Conservation (phyloP, 2,329 filamentous ascomycete species). For the Cladosporium oxysporum region DNA sequence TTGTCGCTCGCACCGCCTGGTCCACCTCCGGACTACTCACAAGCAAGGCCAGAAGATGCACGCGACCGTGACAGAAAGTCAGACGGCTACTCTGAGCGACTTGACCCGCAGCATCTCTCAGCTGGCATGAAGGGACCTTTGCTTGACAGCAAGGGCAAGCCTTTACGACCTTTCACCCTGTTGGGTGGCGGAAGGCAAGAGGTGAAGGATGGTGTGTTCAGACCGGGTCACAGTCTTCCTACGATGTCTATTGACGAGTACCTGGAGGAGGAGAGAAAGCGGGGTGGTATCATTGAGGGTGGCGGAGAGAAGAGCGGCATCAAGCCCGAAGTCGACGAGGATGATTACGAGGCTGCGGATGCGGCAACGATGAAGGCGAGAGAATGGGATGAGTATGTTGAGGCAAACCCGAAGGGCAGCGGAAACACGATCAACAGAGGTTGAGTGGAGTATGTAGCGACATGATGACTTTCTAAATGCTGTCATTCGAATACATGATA, state of each 20-base stretch:
- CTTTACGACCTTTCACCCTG: constrained; percentile 87
- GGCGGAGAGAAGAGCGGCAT: constrained; percentile 74
- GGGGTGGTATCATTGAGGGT: constrained; percentile 88
- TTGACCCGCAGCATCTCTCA: constrained; percentile 65
- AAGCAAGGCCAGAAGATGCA: constrained; percentile 44
- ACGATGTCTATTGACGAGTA: constrained; percentile 99
- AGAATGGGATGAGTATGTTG: constrained; percentile 91
- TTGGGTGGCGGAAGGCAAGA: constrained; percentile 71
- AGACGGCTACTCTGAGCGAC: constrained; percentile 67
- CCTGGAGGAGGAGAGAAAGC: constrained; percentile 80
- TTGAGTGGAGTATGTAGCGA: constrained; percentile 33
- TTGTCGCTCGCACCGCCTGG: constrained; percentile 69
- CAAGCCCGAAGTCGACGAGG: constrained; percentile 77
- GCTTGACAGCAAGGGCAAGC: constrained; percentile 76
- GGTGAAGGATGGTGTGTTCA: constrained; percentile 78
- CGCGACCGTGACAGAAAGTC: constrained; percentile 49
- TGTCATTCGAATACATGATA: neutral
- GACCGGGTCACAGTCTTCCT: constrained; percentile 86
- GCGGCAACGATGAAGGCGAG: constrained; percentile 89
- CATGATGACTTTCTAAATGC: neutral
- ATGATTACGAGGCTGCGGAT: constrained; percentile 84
- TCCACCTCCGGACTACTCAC: constrained; percentile 42
- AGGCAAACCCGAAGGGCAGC: constrained; percentile 81
- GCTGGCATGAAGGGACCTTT: constrained; percentile 62
- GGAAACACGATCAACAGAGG: constrained; percentile 84